phyloP scores from a whole-genome alignment of 345 rosid genomes.

The Kernera saxatilis region DNA sequence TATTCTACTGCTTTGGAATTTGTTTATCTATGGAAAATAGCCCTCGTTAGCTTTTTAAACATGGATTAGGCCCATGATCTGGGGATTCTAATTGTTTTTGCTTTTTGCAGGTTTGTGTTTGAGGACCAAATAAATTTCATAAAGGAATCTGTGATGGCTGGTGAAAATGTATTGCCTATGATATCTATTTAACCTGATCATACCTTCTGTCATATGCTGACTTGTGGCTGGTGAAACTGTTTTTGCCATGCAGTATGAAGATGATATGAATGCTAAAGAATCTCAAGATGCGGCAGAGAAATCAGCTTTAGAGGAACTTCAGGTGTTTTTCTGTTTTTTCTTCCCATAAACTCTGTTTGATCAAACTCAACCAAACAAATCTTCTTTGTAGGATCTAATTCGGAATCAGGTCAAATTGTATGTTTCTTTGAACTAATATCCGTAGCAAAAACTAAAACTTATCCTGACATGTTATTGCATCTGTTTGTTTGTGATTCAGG shows the following conservation, averaged over 20 bases:
- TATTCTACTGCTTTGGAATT: not conserved
- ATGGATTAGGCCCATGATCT: not conserved
- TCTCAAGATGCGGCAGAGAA: constrained; percentile 42
- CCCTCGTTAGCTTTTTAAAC: not conserved
- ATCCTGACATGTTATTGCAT: not conserved
- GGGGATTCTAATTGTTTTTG: not conserved
- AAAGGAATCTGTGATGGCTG: constrained; percentile 76
- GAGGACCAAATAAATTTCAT: constrained; percentile 95
- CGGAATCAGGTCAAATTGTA: not conserved
- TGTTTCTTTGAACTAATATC: not conserved
- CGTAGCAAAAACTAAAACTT: not conserved
- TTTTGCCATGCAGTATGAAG: constrained; percentile 46
- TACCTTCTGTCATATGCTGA: constrained; percentile 4
- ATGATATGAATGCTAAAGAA: constrained; percentile 34
- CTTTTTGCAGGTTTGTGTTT: constrained; percentile 59
- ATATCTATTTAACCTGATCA: not conserved
- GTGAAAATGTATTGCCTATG: constrained; percentile 59
- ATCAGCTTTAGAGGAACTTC: constrained; percentile 75
- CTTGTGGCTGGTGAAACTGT: not conserved
- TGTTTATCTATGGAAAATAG: constrained; percentile 5
- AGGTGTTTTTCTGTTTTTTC: constrained; percentile 40
- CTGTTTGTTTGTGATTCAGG: constrained; percentile 41
- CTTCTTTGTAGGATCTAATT: not conserved
- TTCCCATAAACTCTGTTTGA: not conserved
- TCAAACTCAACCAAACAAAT: constrained; percentile 6